phyloP scores from a whole-genome alignment of 257 asterid species.

The Nicotiana tabacum region DNA sequence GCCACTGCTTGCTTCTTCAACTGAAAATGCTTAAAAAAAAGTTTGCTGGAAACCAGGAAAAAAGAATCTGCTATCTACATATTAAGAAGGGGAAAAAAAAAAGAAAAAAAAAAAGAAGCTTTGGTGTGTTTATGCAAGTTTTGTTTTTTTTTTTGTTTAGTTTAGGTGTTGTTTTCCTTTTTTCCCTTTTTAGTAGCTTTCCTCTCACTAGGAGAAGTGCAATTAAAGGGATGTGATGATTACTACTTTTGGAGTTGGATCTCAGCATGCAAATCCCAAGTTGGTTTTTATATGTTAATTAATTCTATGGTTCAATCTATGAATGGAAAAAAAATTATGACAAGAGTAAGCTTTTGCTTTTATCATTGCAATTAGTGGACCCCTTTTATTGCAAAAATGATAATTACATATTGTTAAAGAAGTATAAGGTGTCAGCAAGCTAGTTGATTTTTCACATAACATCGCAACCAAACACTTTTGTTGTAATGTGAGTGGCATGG shows the following conservation, averaged over 20 bases:
- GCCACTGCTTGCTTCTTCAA: conserved; percentile 73
- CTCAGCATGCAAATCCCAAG: conserved; percentile 35
- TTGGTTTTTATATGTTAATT: conserved; percentile 26
- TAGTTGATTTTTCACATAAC: conserved; percentile 12
- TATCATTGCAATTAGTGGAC: conserved; percentile 13
- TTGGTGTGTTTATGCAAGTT: conserved; percentile 44
- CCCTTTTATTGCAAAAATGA: conserved; percentile 16
- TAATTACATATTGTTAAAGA: conserved; percentile 23
- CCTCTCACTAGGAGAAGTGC: conserved; percentile 38
- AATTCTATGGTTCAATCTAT: conserved; percentile 31
- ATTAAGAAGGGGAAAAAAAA: background rate
- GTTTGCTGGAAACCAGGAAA: conserved; percentile 24
- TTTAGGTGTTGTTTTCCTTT: conserved; percentile 6
- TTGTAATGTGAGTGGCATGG: conserved; percentile 26
- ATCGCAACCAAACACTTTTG: conserved; percentile 4
- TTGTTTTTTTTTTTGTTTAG: conserved; percentile 14
- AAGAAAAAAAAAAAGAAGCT: background rate
- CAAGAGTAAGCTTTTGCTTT: background rate
- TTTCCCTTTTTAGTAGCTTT: conserved; percentile 7
- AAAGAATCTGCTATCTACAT: conserved; percentile 25
- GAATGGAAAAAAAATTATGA: background rate
- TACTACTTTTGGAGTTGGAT: conserved; percentile 33
- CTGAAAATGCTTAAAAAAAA: background rate
- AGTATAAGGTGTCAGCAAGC: conserved; percentile 5
- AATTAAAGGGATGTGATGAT: conserved; percentile 39